Evolutionary conservation across 83 land plant genomes (phyloP).

Genomic region (Larix sibirica): DNA sequence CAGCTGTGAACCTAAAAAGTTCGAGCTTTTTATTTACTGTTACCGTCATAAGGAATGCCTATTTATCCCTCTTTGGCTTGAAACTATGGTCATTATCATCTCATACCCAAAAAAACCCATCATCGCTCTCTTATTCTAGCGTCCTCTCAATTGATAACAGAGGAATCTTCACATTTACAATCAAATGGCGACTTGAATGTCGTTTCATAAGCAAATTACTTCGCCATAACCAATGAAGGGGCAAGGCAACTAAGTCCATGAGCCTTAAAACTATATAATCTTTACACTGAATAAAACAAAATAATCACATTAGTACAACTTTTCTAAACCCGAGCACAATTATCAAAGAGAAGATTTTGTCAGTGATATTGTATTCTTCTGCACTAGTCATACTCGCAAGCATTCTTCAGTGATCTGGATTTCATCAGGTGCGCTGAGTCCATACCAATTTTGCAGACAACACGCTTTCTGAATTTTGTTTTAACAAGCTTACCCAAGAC

Average conservation of each 20-base stretch:
- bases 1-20: neutral
- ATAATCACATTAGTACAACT: conserved; percentile 1
- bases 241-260: neutral
- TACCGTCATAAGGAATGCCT: neutral
- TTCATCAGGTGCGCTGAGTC: conserved; percentile 35
- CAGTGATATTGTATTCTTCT: neutral
- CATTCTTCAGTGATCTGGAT: conserved; percentile 40
- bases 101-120: neutral
- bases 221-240: neutral
- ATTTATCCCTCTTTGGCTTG: neutral
- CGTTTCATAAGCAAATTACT: neutral
- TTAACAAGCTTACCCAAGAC: conserved; percentile 69
- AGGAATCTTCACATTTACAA: neutral
- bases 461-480: conserved; percentile 51
- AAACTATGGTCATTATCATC: neutral
- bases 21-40: neutral
- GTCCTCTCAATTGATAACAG: neutral
- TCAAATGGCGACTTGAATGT: neutral
- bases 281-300: conserved; percentile 4
- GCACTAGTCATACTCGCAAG: conserved; percentile 35
- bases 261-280: conserved; percentile 7
- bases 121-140: neutral
- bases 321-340: conserved; percentile 1
- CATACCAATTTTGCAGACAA: conserved; percentile 34
- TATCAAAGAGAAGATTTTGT: too few relatives aligned